phyloP scores from a whole-genome alignment of 306 rosid genomes.

The Cicer yamashitae region DNA sequence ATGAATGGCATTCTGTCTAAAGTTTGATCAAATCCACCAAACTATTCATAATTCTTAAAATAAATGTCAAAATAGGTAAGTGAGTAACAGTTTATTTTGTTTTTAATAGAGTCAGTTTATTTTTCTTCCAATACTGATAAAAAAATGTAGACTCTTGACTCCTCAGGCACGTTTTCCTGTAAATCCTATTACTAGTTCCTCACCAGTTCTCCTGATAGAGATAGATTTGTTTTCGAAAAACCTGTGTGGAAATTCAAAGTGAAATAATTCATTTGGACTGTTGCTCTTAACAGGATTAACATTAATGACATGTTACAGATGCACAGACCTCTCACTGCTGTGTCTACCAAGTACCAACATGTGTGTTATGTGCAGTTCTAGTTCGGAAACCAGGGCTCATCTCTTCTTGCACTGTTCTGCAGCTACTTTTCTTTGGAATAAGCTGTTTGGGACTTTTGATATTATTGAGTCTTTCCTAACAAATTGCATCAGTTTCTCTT shows the following conservation, averaged over 20 bases:
- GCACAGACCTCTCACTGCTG: not conserved
- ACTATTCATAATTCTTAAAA: conserved; percentile 21
- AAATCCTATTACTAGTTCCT: conserved; percentile 9
- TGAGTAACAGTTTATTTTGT: not conserved
- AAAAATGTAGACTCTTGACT: not conserved
- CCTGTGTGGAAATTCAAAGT: not conserved
- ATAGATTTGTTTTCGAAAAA: conserved; percentile 2
- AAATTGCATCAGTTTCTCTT: not conserved
- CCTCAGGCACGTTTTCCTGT: not conserved
- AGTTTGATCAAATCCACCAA: conserved; percentile 20
- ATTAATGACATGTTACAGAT: conserved; percentile 21
- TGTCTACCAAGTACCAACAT: not conserved
- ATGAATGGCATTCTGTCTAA: conserved; percentile 32
- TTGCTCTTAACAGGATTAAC: not conserved
- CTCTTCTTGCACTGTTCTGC: not conserved
- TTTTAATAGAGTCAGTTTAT: not conserved
- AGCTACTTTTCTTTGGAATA: not conserved
- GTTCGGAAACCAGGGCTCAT: conserved; percentile 2
- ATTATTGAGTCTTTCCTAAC: not conserved
- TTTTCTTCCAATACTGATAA: conserved; percentile 4
- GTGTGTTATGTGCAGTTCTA: conserved; percentile 3
- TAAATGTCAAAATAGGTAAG: not conserved
- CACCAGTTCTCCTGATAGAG: not conserved
- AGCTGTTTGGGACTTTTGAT: not conserved
- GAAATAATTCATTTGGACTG: not conserved